Evolutionary conservation across 331 rosid species (phyloP), one percentile per base, ranked within the genome.

Genomic region (Pyrus hybrid): DNA sequence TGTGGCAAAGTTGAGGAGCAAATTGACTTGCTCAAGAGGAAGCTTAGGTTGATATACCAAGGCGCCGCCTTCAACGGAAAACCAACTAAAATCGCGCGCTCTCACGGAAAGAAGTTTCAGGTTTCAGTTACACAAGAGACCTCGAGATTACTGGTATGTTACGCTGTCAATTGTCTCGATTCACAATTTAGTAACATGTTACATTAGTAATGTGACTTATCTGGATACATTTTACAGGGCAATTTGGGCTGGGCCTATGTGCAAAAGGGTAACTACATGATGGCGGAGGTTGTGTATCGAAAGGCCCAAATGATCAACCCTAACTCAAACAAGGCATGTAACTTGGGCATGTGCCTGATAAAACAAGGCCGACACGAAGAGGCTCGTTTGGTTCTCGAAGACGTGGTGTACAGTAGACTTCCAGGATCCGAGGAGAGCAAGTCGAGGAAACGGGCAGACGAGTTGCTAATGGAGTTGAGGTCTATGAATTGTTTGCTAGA

Each of bases 221-320:
- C 4, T 37, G 13, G 45, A 77, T 29, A 20, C 10, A 17, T n/a
- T 62, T 65, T 13, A 0, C 74, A 93, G 97, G 98, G 95, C 2
- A 93, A 93, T 82, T 67, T 93, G 74, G 98, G 98, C 1, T 93
- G 95, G 97, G 97, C 95, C 71, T 93, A 93, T 78, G 90, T 91
- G 98, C 96, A 91, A 72, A 93, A 91, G 61, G 60, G 30, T 51
- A 93, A 87, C 79, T 93, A 63, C 73, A 86, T 88, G 84, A 91
- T 93, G 98, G 98, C 96, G 0, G 96, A 93, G 68, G 98, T 78
- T 0, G 98, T 93, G 26, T 90, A 93, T 68, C 35, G 77, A 45
- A 93, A 93, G 76, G 97, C 97, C 80, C 98, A 93, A 73, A 90
- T 93, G 85, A 88, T 93, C 6, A 95, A 91, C 58, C 91, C 95